A percentile compares a stretch with the other conserved stretches of the same genome.
Conservation (phyloP, 2,329 filamentous ascomycete species). For the Coniochaeta sp. region DNA sequence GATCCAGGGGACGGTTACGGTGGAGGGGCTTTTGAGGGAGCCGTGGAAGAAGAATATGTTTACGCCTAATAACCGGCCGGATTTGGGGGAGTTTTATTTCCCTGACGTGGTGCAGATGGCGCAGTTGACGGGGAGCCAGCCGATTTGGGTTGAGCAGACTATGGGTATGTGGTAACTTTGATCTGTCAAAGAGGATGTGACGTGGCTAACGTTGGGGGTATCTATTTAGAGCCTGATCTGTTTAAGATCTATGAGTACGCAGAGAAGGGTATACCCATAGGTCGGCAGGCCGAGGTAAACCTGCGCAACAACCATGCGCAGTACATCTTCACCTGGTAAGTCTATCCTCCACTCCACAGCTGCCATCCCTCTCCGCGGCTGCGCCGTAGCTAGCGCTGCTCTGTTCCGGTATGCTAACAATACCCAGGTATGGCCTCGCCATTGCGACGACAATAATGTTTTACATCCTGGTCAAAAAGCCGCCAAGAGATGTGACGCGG, state of each 20-base stretch:
- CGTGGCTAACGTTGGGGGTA: constrained; percentile 5
- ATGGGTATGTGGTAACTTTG: constrained; percentile 58
- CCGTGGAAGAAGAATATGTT: constrained; percentile 99
- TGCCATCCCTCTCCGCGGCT: constrained; percentile 5
- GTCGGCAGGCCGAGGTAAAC: constrained; percentile 81
- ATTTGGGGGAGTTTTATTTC: constrained; percentile 86
- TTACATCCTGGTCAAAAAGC: constrained; percentile 90
- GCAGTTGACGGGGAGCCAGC: constrained; percentile 67
- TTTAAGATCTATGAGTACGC: constrained; percentile 69
- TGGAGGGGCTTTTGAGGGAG: constrained; percentile 79
- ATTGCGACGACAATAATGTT: constrained; percentile 90
- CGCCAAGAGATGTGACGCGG: constrained; percentile 63
- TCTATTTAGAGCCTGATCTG: constrained; percentile 70
- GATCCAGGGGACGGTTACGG: constrained; percentile 62
- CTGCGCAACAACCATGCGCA: constrained; percentile 94
- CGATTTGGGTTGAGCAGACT: constrained; percentile 93
- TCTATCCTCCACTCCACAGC: constrained; percentile 9
- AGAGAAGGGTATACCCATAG: constrained; percentile 80
- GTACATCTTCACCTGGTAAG: constrained; percentile 98
- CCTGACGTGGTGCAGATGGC: constrained; percentile 94
- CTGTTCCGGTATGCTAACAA: constrained; percentile 3
- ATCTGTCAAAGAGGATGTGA: neutral
- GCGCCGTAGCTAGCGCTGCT: constrained; percentile 2
- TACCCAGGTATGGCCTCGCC: constrained; percentile 72
- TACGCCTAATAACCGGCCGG: constrained; percentile 81